A percentile compares a stretch with the other conserved stretches of the same genome.
Evolutionary conservation across 2,329 filamentous ascomycete genomes (phyloP).

Genomic region (Trichoderma oligosporum): DNA sequence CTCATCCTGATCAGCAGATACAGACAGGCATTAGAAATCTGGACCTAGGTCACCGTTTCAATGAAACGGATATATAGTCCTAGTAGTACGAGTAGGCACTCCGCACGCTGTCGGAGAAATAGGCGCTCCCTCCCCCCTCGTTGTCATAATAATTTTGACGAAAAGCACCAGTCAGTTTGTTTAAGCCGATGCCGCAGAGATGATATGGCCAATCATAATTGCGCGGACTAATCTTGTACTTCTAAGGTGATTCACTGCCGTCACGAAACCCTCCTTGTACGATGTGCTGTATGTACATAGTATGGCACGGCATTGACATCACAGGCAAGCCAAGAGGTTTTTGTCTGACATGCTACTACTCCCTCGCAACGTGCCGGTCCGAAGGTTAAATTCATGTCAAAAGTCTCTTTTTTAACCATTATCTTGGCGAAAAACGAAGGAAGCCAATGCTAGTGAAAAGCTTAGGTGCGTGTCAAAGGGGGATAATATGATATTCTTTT

Average conservation of each 20-base stretch:
- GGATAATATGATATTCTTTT: background rate
- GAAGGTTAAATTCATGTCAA: constrained; percentile 3
- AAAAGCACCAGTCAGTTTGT: background rate
- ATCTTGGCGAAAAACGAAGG: background rate
- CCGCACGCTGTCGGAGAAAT: background rate
- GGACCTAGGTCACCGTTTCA: no score
- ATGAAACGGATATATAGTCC: no score
- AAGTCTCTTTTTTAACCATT: background rate
- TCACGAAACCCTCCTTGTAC: no score
- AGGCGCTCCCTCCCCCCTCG: background rate
- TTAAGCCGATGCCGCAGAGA: background rate
- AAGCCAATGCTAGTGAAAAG: background rate
- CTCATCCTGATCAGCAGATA: background rate
- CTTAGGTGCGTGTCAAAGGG: background rate
- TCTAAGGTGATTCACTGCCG: background rate
- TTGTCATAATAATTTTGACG: no score
- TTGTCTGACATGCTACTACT: background rate
- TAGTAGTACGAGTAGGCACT: no score
- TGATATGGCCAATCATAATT: background rate
- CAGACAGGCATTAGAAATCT: constrained; percentile 2
- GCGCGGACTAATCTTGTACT: background rate
- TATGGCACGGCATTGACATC: background rate
- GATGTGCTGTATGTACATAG: no score
- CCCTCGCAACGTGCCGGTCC: background rate
- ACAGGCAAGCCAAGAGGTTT: background rate